phyloP scores from a whole-genome alignment of 1,284 basidiomycete genomes.

The Rhizoctonia solani region DNA sequence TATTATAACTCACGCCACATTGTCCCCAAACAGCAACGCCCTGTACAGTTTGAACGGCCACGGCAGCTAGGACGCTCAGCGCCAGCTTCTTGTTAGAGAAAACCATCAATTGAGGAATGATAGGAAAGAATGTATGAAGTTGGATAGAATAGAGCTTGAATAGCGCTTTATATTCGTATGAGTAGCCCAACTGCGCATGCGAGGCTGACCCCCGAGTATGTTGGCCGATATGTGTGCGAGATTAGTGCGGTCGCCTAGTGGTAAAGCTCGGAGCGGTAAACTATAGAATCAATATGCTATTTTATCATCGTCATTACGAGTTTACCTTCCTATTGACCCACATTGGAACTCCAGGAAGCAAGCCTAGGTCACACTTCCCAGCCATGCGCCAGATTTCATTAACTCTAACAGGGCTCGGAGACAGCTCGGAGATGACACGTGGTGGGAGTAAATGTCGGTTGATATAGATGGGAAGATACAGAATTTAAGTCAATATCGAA shows the following conservation, averaged over 20 bases:
- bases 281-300: neutral
- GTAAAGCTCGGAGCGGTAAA: neutral
- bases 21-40: slow-evolving; percentile 33
- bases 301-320: neutral
- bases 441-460: neutral
- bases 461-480: neutral
- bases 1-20: slow-evolving; percentile 29
- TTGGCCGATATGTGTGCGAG: slow-evolving; percentile 14
- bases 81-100: neutral
- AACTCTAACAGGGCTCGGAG: too few species aligned
- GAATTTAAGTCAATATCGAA: neutral
- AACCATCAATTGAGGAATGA: neutral
- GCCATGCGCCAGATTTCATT: too few species aligned
- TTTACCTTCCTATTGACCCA: neutral
- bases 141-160: neutral
- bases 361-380: too few species aligned
- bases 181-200: too few species aligned
- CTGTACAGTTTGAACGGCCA: neutral
- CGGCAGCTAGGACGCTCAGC: slow-evolving; percentile 8
- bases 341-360: too few species aligned
- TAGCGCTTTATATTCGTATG: slow-evolving; percentile 2
- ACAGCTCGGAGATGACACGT: slow-evolving; percentile 1
- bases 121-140: neutral
- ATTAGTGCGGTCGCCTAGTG: neutral
- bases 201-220: neutral